Conservation (phyloP, 2,329 filamentous ascomycete genomes). For the Leptodontidium sp. region DNA sequence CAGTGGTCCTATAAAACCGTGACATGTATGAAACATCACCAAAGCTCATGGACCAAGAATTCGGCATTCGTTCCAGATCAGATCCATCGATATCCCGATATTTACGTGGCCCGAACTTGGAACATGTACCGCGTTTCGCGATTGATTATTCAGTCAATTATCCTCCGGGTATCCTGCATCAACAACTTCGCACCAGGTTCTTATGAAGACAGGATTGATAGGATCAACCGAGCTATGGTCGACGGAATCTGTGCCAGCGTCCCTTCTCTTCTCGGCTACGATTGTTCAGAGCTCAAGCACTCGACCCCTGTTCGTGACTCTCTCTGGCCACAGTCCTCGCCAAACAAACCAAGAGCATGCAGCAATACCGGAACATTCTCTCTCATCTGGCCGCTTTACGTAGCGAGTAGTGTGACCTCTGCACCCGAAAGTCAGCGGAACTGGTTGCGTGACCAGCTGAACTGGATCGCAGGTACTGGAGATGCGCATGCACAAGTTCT, state of each 20-base stretch:
- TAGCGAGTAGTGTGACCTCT: conserved; percentile 25
- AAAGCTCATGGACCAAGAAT: not conserved
- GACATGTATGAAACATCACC: conserved; percentile 3
- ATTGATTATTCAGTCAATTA: conserved; percentile 32
- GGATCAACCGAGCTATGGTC: conserved; percentile 19
- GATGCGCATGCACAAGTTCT: conserved; percentile 27
- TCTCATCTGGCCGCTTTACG: conserved; percentile 33
- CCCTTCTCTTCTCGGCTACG: conserved; percentile 33
- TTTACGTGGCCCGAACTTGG: conserved; percentile 31
- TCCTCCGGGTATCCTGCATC: conserved; percentile 19
- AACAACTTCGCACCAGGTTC: not conserved
- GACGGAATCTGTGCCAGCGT: conserved; percentile 32
- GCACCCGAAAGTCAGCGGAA: conserved; percentile 25
- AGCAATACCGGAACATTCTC: conserved; percentile 31
- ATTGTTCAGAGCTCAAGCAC: conserved; percentile 28
- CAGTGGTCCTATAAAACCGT: conserved; percentile 23
- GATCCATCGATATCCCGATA: conserved; percentile 28
- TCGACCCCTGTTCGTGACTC: not conserved
- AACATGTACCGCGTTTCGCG: conserved; percentile 32
- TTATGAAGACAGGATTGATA: conserved; percentile 3
- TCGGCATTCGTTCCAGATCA: conserved; percentile 27
- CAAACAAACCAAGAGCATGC: conserved; percentile 6
- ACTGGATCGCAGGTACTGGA: conserved; percentile 28
- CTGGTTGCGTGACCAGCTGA: conserved; percentile 31
- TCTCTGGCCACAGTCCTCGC: conserved; percentile 28